phyloP scores from a whole-genome alignment of 2,329 filamentous ascomycete genomes.

The Colletotrichum spinosum region DNA sequence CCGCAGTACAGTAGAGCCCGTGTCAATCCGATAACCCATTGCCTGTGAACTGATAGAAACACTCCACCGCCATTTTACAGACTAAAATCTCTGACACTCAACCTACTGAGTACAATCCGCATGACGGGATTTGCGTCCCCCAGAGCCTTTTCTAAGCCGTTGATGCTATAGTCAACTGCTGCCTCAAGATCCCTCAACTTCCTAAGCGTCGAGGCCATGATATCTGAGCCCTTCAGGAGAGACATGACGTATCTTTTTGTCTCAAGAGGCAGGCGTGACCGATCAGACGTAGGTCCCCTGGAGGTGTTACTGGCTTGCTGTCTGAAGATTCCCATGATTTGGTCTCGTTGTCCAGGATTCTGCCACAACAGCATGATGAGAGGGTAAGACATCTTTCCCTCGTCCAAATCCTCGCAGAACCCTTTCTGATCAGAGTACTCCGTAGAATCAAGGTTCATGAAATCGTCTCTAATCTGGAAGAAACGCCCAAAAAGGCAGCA shows the following conservation, averaged over 20 bases:
- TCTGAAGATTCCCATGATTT: conserved; percentile 12
- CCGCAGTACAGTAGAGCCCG: too few relatives aligned
- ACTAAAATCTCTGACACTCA: conserved; percentile 7
- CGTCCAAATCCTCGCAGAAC: conserved; percentile 54
- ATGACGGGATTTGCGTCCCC: conserved; percentile 17
- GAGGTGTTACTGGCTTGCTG: not conserved
- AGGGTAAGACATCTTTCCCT: conserved; percentile 54
- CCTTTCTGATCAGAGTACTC: conserved; percentile 53
- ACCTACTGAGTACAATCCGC: conserved; percentile 17
- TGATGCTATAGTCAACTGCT: conserved; percentile 3
- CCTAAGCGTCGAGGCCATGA: not conserved
- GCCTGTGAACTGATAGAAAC: too few relatives aligned
- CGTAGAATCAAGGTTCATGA: conserved; percentile 43
- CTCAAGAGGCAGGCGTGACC: not conserved
- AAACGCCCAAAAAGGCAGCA: conserved; percentile 41
- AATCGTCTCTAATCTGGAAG: conserved; percentile 50
- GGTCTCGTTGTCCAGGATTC: not conserved
- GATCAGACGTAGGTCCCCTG: not conserved
- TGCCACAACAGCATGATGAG: conserved; percentile 40
- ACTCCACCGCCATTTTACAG: not conserved
- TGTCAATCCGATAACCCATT: too few relatives aligned
- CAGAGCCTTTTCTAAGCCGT: not conserved
- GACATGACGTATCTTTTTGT: conserved; percentile 9
- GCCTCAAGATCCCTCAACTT: conserved; percentile 11
- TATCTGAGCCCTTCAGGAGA: conserved; percentile 3